Base-by-base conservation (phyloP, 805 yeast species). In the Pichia insulana region DNA sequence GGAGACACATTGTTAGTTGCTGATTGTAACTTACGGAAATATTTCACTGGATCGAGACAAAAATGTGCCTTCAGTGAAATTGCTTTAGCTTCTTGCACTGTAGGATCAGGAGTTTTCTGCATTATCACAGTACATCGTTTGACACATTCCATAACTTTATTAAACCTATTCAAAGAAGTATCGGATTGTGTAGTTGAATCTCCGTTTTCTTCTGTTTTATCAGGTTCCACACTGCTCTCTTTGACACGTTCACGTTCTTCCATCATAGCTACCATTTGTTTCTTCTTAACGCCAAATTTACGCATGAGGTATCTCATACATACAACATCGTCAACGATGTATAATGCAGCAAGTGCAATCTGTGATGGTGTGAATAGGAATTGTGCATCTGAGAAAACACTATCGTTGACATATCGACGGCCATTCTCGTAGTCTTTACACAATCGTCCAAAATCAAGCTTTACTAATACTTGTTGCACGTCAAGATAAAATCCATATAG, bases 401-500 rank as follows among this genome's bases (percentile, higher is more conserved):
- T 73, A 20, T 79, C 84, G 36, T 78, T 74, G 5, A 85, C 69
- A 59, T 78, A 63, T 25, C 67, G 70, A 51, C 82, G 76, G 10
- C 95, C 86, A 34, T 66, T 64, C 55, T 85, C 94, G 60, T 85
- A 84, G 35, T 78, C 69, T 36, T 68, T 67, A 1, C 92, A 90
- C 45, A 87, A 63, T 38, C 76, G 71, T 36, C 73, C 74, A 26
- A 72, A 64, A 44, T 76, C 78, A 15, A 74, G 59, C 18, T 65
- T 60, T 1, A 78, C 64, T 53, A 75, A 62, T 41, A 67, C 70
- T 42, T 62, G 70, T 59, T 92, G 98, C 49, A 89, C 74, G 61
- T 92, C 99, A 37, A 90, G 72, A 61, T 83, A 90, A 58, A 90
- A 89, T 18, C 99, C 99, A 59, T 89, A 92, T n/a, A 92, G 62